phyloP scores from a whole-genome alignment of 139 green algal genomes.

The Asterochloris erici region DNA sequence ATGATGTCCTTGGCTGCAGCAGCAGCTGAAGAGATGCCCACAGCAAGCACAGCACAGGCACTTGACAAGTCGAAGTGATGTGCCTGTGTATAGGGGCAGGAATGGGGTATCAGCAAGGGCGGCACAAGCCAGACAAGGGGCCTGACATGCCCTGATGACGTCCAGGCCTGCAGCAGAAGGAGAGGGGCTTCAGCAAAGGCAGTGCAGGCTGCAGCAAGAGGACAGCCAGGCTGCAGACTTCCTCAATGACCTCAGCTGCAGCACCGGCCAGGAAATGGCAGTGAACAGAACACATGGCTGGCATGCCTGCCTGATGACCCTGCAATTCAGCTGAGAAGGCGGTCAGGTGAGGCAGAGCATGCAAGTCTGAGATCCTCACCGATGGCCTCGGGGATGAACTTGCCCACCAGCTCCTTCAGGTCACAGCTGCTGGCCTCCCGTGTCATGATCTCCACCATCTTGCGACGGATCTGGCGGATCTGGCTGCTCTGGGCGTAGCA shows the following conservation, averaged over 20 bases:
- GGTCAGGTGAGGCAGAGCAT: neutral
- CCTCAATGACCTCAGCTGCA: neutral
- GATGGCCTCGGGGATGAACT: constrained; percentile 99
- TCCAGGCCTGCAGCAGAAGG: constrained; percentile 63
- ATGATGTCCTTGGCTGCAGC: constrained; percentile 87
- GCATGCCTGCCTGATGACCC: neutral
- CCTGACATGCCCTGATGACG: constrained; percentile 93
- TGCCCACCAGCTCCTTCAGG: constrained; percentile 97
- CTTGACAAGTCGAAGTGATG: too few relatives aligned
- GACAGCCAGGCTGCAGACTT: neutral
- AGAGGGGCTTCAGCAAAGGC: too few relatives aligned
- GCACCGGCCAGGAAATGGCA: too few relatives aligned
- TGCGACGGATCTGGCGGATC: constrained; percentile 87
- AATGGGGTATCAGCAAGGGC: too few relatives aligned
- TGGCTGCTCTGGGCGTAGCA: constrained; percentile 90
- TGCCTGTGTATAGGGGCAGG: too few relatives aligned
- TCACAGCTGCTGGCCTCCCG: constrained; percentile 88
- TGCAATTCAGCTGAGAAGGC: too few relatives aligned
- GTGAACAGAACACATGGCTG: too few relatives aligned
- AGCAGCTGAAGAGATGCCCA: too few relatives aligned
- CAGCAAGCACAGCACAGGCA: too few relatives aligned
- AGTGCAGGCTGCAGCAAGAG: neutral
- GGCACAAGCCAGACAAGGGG: constrained; percentile 50
- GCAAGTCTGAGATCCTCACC: constrained; percentile 30
- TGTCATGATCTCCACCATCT: constrained; percentile 99